Percentiles rank a stretch among this genome's conserved stretches.
Conservation (phyloP, 805 yeast genomes). For the Kazachstania bromeliacearum region DNA sequence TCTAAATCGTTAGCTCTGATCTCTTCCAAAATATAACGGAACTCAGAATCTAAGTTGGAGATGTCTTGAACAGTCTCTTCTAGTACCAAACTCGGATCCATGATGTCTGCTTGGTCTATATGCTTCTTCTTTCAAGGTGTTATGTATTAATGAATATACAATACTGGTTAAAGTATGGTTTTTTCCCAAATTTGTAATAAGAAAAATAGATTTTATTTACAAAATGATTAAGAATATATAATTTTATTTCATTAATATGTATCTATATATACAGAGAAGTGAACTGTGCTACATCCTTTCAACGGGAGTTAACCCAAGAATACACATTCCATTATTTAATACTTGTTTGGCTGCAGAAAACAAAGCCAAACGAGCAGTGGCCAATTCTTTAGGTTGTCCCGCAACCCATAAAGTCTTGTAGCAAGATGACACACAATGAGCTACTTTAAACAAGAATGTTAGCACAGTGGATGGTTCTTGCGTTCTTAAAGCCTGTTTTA, state of each 20-base stretch:
- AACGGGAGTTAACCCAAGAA: constrained; percentile 94
- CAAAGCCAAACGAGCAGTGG: constrained; percentile 84
- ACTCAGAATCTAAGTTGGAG: constrained; percentile 80
- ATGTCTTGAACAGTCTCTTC: constrained; percentile 66
- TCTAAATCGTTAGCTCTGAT: constrained; percentile 59
- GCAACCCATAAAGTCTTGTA: constrained; percentile 95
- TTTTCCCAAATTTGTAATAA: too few relatives aligned
- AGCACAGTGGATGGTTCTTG: constrained; percentile 91
- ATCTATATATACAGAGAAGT: neutral
- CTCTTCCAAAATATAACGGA: constrained; percentile 72
- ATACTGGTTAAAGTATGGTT: too few relatives aligned
- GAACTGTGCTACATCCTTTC: constrained; percentile 75
- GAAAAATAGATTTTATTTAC: too few relatives aligned
- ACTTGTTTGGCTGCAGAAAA: constrained; percentile 87
- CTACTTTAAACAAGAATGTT: constrained; percentile 81
- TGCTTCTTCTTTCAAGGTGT: neutral
- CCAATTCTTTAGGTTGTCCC: constrained; percentile 82
- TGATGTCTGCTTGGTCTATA: constrained; percentile 16
- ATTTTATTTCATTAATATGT: too few relatives aligned
- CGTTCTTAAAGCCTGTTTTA: constrained; percentile 73
- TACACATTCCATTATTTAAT: constrained; percentile 75
- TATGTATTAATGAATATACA: too few relatives aligned
- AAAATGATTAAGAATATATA: too few relatives aligned
- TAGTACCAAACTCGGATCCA: constrained; percentile 85
- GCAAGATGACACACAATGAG: constrained; percentile 93